phyloP scores from a whole-genome alignment of 2,329 filamentous ascomycete genomes.

The Cryphonectria japonica region DNA sequence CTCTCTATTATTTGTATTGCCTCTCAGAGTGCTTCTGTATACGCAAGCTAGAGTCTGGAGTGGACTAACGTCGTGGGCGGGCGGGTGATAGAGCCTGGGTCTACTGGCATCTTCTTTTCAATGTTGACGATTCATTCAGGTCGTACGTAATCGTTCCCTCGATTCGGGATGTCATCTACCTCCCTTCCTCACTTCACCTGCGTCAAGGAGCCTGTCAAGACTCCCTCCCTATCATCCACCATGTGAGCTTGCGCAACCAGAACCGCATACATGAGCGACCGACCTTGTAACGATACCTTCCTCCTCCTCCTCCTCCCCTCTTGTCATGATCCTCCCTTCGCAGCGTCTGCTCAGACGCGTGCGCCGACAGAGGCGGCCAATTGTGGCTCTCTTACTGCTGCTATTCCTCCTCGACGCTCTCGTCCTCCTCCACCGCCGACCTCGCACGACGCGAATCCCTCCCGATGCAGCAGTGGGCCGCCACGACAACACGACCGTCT shows the following conservation, averaged over 20 bases:
- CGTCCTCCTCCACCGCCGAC: slow-evolving; percentile 37
- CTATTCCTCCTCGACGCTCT: slow-evolving; percentile 43
- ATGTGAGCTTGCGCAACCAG: not conserved
- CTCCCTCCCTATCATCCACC: not conserved
- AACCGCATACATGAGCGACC: slow-evolving; percentile 4
- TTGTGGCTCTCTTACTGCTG: slow-evolving; percentile 38
- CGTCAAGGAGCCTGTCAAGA: not conserved
- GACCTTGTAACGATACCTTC: not conserved
- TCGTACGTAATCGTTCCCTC: not conserved
- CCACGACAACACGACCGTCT: slow-evolving; percentile 50
- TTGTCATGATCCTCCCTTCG: slow-evolving; percentile 39
- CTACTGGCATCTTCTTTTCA: not conserved
- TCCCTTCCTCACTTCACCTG: not conserved
- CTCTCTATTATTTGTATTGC: too few relatives aligned
- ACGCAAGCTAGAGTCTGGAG: not conserved
- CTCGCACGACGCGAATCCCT: slow-evolving; percentile 37
- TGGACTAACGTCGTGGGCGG: not conserved
- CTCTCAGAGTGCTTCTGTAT: too few relatives aligned
- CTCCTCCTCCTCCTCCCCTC: not conserved
- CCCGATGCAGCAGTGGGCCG: slow-evolving; percentile 26
- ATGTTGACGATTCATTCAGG: not conserved
- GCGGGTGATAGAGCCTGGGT: not conserved
- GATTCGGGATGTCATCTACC: not conserved
- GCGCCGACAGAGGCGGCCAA: slow-evolving; percentile 40
- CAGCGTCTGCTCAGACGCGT: slow-evolving; percentile 39